Evolutionary conservation across 371 early-diverging fungal species (phyloP), one percentile per base, ranked within the genome.

Genomic region (Lichtheimia ornata): DNA sequence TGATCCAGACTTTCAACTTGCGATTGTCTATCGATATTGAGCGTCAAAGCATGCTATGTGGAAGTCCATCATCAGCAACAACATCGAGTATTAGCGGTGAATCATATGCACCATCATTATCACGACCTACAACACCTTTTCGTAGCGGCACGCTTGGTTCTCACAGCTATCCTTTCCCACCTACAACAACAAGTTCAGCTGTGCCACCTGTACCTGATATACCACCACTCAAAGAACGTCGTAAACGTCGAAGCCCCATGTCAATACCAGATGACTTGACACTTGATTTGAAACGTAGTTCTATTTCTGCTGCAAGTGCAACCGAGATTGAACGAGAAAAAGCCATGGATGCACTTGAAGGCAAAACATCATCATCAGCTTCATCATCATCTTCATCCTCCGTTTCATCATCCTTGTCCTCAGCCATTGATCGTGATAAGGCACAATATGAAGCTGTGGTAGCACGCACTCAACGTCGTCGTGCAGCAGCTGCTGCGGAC

Each of bases 381-480:
- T 44, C 27, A 49, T 49, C 17, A 15, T 22, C 22, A n/a, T 49
- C 22, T 49, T 49, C 18, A 49, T 49, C 35, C 2, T 35, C 35
- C 9, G 35, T 11, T 9, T 35, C 35, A 9, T 49, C 49, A 9
- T 22, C 17, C 25, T 17, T 17, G 18, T 15, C 55, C 6, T 25
- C 50, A 14, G 28, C 50, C 9, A 18, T 62, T 40, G 62, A 55
- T 22, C 62, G 57, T 12, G 71, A 71, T 24, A 71, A 74, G 20
- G 71, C 74, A 15, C 69, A 74, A 44, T 74, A 74, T 17, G 74
- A 74, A 15, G 74, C 74, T 3, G 57, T 68, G 15, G 74, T 74
- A 15, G 59, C 72, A 11, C 58, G 69, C 25, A 61, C 64, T 14
- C 35, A 57, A 57, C 54, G 54, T 56, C 57, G 45, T 14, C 57